Percentiles rank a stretch among this genome's conserved stretches.
Evolutionary conservation across 176 grass and related monocot species (phyloP).

Genomic region (Cymbopogon citratus): DNA sequence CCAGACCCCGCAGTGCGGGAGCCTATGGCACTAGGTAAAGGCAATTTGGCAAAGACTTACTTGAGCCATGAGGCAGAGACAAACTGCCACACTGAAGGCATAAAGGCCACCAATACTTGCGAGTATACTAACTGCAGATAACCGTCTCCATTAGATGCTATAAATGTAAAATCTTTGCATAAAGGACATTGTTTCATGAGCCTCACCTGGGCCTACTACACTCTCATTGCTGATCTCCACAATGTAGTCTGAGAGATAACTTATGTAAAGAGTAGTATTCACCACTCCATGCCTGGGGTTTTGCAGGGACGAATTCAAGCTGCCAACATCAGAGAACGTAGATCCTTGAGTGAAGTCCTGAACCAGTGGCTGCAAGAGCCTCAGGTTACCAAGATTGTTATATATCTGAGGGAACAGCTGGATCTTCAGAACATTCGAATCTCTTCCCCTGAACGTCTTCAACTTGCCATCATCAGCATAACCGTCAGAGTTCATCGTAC

Average conservation of each 20-base stretch:
- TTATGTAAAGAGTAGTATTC: conserved; percentile 79
- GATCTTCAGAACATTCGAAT: conserved; percentile 82
- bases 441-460: conserved; percentile 72
- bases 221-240: conserved; percentile 82
- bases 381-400: conserved; percentile 55
- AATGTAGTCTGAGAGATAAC: conserved; percentile 90
- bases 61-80: conserved; percentile 73
- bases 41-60: conserved; percentile 59
- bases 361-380: conserved; percentile 77
- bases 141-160: conserved; percentile 21
- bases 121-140: conserved; percentile 72
- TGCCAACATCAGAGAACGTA: conserved; percentile 50
- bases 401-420: conserved; percentile 87
- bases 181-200: not conserved
- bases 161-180: not conserved
- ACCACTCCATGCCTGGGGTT: conserved; percentile 62
- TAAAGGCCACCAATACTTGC: conserved; percentile 87
- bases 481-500: conserved; percentile 53
- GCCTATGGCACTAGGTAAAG: no score
- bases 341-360: conserved; percentile 78
- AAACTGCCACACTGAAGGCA: conserved; percentile 71
- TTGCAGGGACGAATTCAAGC: conserved; percentile 74
- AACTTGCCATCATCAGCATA: conserved; percentile 44
- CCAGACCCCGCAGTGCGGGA: no score
- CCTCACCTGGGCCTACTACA: conserved; percentile 62